Base-by-base conservation (phyloP, 768 basidiomycete genomes). In the Amanita inopinata region DNA sequence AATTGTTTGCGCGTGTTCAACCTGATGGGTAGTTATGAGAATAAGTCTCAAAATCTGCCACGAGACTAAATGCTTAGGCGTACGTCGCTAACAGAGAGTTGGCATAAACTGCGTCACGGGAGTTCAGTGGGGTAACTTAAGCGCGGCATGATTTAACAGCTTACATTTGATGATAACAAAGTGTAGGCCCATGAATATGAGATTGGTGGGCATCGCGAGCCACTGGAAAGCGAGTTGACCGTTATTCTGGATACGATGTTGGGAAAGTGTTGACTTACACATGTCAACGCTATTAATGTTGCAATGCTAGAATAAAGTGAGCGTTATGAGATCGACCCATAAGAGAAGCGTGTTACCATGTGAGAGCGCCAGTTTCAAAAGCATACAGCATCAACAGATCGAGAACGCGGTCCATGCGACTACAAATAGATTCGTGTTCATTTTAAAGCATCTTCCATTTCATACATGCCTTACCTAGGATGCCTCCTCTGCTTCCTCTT, bases 151-250 rank as follows among this genome's bases (percentile, higher is more conserved):
- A 28, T 14, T 9, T 3, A 28, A 33, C 9, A 20, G 46, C 65
- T 38, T 46, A 72, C 73, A 51, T 56, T 76, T 76, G 50, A 66
- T 63, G 42, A 76, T 75, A 17, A 73, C 61, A 46, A 75, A 70
- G 50, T 75, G 70, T 3, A 76, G 48, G 1, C 65, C 74, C 69
- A 74, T 67, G 49, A 74, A 76, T 7, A 75, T 56, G 3, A 75
- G 61, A 45, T 74, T 73, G 10, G 53, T 46, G 4, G 68, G 65
- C 60, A 69, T 69, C 2, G 56, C 46, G 10, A 74, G 48, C 74
- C 74, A 75, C 74, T 71, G 17, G 20, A 34, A 6, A 35, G n/a
- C n/a, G n/a, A n/a, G 12, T 30, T 12, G 23, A 20, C 15, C 24
- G 20, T 43, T 40, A 23, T 8, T 24, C 19, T 22, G 24, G 11